Conservation (phyloP, 2,329 filamentous ascomycete species). For the Aspergillus sp. region DNA sequence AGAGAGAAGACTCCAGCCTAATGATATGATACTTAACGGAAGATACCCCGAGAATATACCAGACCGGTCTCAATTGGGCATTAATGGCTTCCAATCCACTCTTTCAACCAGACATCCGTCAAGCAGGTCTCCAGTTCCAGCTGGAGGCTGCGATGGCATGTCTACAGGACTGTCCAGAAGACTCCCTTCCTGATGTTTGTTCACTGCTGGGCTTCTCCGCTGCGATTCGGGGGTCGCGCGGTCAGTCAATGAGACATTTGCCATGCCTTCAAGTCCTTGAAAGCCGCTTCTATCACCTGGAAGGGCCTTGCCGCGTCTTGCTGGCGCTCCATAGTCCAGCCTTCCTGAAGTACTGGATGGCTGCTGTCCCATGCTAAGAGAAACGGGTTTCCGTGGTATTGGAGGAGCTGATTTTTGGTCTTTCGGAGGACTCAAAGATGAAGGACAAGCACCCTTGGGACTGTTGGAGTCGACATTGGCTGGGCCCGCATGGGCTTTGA, state of each 20-base stretch:
- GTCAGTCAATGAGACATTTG: too few relatives aligned
- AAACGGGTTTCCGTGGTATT: slow-evolving; percentile 62
- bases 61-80: slow-evolving; percentile 19
- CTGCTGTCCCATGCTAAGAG: slow-evolving; percentile 15
- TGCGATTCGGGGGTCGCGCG: too few relatives aligned
- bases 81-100: slow-evolving; percentile 33
- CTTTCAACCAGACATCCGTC: slow-evolving; percentile 19
- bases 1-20: too few relatives aligned
- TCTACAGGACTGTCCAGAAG: neutral
- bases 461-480: neutral
- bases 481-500: too few relatives aligned
- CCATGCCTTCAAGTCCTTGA: too few relatives aligned
- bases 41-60: too few relatives aligned
- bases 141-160: neutral
- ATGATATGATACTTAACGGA: too few relatives aligned
- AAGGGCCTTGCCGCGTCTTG: too few relatives aligned
- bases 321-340: too few relatives aligned
- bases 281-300: too few relatives aligned
- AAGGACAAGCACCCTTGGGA: neutral
- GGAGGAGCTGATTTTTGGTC: slow-evolving; percentile 48
- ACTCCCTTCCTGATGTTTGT: neutral
- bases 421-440: neutral
- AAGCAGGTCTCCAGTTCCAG: slow-evolving; percentile 21
- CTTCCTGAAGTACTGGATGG: too few relatives aligned
- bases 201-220: too few relatives aligned